Evolutionary conservation across 306 rosid species (phyloP).

Genomic region (Lithocarpus polystachyus): DNA sequence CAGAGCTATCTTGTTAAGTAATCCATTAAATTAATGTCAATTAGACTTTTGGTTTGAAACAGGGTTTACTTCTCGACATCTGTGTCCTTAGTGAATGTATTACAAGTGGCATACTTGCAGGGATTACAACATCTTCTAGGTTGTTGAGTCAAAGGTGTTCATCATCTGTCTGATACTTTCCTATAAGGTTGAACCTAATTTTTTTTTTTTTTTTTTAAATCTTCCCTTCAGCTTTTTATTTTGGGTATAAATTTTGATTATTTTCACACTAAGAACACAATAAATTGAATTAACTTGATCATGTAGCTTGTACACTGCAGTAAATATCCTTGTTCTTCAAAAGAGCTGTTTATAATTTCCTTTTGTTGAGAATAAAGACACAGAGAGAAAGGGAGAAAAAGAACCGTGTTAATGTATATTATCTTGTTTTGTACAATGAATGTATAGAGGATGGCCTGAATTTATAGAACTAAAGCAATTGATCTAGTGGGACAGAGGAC

Average conservation of each 20-base stretch:
- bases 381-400: too few species aligned
- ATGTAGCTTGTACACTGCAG: neutral
- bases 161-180: neutral
- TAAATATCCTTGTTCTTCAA: neutral
- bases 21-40: neutral
- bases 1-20: neutral
- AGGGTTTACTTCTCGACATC: neutral
- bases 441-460: too few species aligned
- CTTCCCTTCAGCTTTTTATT: neutral
- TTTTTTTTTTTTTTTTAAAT: neutral
- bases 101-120: neutral
- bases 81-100: neutral
- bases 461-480: too few species aligned
- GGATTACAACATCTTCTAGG: neutral
- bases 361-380: too few species aligned
- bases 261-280: neutral
- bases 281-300: neutral
- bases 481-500: too few species aligned
- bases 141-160: neutral
- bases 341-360: neutral
- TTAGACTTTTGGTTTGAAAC: neutral
- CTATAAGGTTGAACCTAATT: neutral
- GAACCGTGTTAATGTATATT: too few species aligned
- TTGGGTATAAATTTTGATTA: neutral
- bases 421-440: too few species aligned